Evolutionary conservation across 2,329 filamentous ascomycete genomes (phyloP), one percentile per base, ranked within the genome.

Genomic region (Knufia petricola): DNA sequence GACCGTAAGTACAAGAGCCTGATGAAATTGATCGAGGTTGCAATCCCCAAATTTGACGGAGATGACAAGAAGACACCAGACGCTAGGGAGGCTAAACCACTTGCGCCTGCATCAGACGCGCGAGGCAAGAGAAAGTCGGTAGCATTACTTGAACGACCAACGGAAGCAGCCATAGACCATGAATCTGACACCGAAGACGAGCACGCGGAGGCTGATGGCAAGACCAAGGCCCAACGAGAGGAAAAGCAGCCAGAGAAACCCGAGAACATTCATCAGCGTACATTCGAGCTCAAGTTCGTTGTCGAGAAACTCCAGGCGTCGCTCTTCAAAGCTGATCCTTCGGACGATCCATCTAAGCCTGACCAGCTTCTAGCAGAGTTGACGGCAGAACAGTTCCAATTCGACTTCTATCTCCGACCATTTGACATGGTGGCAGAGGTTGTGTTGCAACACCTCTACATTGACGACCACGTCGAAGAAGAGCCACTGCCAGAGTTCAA

Each of bases 1-100:
- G 94, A 99, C 60, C 81, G 81, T 31, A 98, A 98, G 64, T 98
- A 98, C 72, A 98, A 96, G 70, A 89, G 81, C 39, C 66, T 98
- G 51, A 98, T 99, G 92, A 89, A 82, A 59, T 75, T 98, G 37
- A 90, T 98, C 53, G 90, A 98, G 52, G 88, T 95, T 49, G 89
- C 92, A 0, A 86, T 98, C 51, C 94, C 92, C 1, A 89, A 85
- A 52, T 83, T 96, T 50, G 70, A 74, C 13, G 71, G 74, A 1
- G 44, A 47, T 17, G 19, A 47, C n/a, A 23, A 39, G 65, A 70
- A 8, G 61, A 68, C 19, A 50, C 58, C 3, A 10, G 13, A 60
- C 65, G 3, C 57, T 61, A 4, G 43, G 50, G 47, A 50, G 53
- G 48, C 60, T 49, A 40, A 54, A 59, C 34, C 56, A 62, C 30